Percentiles rank a stretch among this genome's conserved stretches.
These are phyloP conservation scores for Fusarium chaquense DNA, from an alignment of 2,329 filamentous ascomycete species.

Conservation along the genomic window DNA sequence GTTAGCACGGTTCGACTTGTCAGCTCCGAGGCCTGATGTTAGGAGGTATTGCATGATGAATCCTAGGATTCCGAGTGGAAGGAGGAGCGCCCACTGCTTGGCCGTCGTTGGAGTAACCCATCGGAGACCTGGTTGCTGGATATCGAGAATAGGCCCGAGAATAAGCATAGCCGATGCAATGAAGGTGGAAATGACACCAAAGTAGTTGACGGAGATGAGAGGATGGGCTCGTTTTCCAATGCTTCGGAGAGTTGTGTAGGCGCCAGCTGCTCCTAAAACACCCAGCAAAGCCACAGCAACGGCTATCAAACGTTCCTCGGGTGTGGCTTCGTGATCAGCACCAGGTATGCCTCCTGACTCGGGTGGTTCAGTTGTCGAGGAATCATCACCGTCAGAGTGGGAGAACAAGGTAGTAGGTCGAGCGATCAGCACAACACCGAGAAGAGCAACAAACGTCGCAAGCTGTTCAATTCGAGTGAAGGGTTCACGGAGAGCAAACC, in stretches of 20 bases:
- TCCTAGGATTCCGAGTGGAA: slow-evolving; percentile 77
- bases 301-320: slow-evolving; percentile 75
- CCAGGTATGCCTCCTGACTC: slow-evolving; percentile 45
- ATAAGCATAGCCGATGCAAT: slow-evolving; percentile 73
- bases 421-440: slow-evolving; percentile 86
- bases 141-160: slow-evolving; percentile 58
- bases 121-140: slow-evolving; percentile 60
- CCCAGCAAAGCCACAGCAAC: slow-evolving; percentile 80
- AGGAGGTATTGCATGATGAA: slow-evolving; percentile 90
- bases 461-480: slow-evolving; percentile 83
- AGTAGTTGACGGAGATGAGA: slow-evolving; percentile 88
- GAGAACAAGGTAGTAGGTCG: slow-evolving; percentile 72
- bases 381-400: slow-evolving; percentile 31
- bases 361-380: slow-evolving; percentile 35
- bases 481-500: slow-evolving; percentile 77
- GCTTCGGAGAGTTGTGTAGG: slow-evolving; percentile 80
- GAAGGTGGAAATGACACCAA: slow-evolving; percentile 76
- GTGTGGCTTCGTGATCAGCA: slow-evolving; percentile 59
- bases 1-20: slow-evolving; percentile 71
- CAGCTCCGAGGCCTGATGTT: slow-evolving; percentile 78
- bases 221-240: slow-evolving; percentile 85
- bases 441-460: slow-evolving; percentile 78
- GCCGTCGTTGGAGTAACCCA: slow-evolving; percentile 57
- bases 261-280: slow-evolving; percentile 79
- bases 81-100: slow-evolving; percentile 74